A percentile compares a stretch with the other conserved stretches of the same genome.
phyloP scores from a whole-genome alignment of 495 filamentous ascomycete genomes.

The Talaromyces liani region DNA sequence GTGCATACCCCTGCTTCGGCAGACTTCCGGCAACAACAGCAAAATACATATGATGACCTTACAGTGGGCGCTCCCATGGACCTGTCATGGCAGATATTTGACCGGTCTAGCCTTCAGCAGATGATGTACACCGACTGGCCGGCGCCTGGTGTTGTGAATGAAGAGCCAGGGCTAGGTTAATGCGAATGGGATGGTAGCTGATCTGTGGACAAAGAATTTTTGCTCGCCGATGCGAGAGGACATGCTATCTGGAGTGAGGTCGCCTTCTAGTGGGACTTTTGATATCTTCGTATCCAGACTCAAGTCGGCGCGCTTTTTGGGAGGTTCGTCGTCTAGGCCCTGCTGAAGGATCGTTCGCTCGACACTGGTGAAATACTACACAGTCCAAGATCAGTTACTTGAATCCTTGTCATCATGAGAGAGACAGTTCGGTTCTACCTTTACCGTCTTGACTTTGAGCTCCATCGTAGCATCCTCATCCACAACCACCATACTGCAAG shows the following conservation, averaged over 20 bases:
- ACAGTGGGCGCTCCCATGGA: conserved; percentile 3
- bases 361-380: conserved; percentile 16
- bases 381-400: conserved; percentile 18
- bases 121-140: conserved; percentile 8
- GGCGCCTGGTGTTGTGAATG: neutral
- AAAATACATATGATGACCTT: conserved; percentile 1
- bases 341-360: conserved; percentile 1
- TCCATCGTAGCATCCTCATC: conserved; percentile 82
- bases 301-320: conserved; percentile 30
- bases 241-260: conserved; percentile 62
- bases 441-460: conserved; percentile 79
- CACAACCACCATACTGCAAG: conserved; percentile 70
- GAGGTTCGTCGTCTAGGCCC: conserved; percentile 15
- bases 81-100: conserved; percentile 9
- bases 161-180: neutral
- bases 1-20: conserved; percentile 6
- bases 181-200: conserved; percentile 5
- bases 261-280: conserved; percentile 32
- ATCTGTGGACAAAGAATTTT: conserved; percentile 2
- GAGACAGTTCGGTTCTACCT: conserved; percentile 57
- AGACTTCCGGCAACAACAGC: conserved; percentile 4
- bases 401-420: conserved; percentile 44
- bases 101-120: conserved; percentile 7
- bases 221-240: conserved; percentile 43
- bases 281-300: conserved; percentile 29